A percentile compares a stretch with the other conserved stretches of the same genome.
Conservation (phyloP, 1,284 basidiomycete species). For the Porogramme epimiltina region DNA sequence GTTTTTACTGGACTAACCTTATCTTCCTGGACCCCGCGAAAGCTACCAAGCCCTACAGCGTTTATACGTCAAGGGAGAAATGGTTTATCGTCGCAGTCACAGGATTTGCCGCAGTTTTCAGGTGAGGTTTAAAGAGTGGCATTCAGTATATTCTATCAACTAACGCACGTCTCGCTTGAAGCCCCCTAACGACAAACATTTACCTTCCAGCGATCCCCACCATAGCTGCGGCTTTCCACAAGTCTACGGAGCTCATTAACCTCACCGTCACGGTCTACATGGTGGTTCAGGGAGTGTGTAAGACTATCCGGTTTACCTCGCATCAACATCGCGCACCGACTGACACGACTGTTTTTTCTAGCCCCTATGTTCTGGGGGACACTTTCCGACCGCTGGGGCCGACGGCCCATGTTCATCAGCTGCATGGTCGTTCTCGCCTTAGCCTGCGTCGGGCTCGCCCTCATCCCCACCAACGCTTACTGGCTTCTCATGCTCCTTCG, state of each 20-base stretch:
- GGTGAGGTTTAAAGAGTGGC: slow-evolving; percentile 35
- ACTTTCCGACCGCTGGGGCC: slow-evolving; percentile 46
- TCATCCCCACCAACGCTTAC: slow-evolving; percentile 46
- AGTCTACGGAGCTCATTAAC: slow-evolving; percentile 70
- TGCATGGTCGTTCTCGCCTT: slow-evolving; percentile 42
- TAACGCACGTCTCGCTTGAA: slow-evolving; percentile 33
- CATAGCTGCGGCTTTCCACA: slow-evolving; percentile 61
- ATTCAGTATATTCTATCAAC: neutral
- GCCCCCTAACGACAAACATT: slow-evolving; percentile 74
- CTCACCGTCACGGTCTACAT: slow-evolving; percentile 80
- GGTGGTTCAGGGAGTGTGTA: slow-evolving; percentile 75
- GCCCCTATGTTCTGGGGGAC: slow-evolving; percentile 49
- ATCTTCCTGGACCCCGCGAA: no score
- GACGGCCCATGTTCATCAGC: slow-evolving; percentile 45
- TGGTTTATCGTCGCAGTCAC: slow-evolving; percentile 66
- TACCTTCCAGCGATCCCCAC: slow-evolving; percentile 80
- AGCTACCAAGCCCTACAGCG: slow-evolving; percentile 49
- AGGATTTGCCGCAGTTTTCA: slow-evolving; percentile 62
- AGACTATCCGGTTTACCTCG: no score
- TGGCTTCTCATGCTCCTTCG: slow-evolving; percentile 51
- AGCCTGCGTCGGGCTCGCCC: slow-evolving; percentile 49
- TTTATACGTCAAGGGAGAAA: slow-evolving; percentile 61
- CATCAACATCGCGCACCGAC: no score
- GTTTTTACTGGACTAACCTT: no score
- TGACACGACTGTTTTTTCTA: no score